Evolutionary conservation across 257 asterid genomes (phyloP), one percentile per base, ranked within the genome.

Genomic region (Echites panduratus): DNA sequence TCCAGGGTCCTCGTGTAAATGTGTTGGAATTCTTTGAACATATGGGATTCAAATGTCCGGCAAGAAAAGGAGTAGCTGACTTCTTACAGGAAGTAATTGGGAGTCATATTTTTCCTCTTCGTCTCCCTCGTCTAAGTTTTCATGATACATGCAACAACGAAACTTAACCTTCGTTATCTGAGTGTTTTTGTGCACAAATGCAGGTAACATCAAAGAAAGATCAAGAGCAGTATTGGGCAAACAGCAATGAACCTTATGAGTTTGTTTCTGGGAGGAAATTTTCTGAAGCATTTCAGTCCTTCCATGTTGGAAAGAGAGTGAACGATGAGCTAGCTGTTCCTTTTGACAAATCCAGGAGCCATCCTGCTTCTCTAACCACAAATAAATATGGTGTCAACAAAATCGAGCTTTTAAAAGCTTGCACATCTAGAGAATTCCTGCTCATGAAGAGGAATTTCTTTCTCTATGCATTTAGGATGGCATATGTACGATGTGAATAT

Each of bases 151-250:
- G 64, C n/a, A 32, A 1, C 3, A 1, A 32, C 38, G 3, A 32
- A 32, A 32, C 38, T 32, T 32, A 32, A 32, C 38, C n/a, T n/a
- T n/a, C n/a, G 3, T 32, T 32, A 32, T 3, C 38, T 32, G 3
- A 32, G 38, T 32, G 3, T 32, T 32, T 32, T 32, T 66, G 53
- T 47, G 8, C 57, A 47, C 73, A 9, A 40, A 11, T 24, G 62
- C 43, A 89, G 97, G 97, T 91, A 68, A 88, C 96, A 11, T 92
- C 98, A n/a, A 90, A 70, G 84, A 90, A 92, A 76, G 98, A 92
- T 82, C 98, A 92, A 81, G 92, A 82, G 77, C 98, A 92, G 76
- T 90, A 92, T 53, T 84, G 98, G 98, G 80, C 82, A 44, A 73
- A 81, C 48, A 85, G 77, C 77, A 84, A 87, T 5, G 85, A 85